phyloP scores from a whole-genome alignment of 805 yeast species.

The Candida lessepsii region DNA sequence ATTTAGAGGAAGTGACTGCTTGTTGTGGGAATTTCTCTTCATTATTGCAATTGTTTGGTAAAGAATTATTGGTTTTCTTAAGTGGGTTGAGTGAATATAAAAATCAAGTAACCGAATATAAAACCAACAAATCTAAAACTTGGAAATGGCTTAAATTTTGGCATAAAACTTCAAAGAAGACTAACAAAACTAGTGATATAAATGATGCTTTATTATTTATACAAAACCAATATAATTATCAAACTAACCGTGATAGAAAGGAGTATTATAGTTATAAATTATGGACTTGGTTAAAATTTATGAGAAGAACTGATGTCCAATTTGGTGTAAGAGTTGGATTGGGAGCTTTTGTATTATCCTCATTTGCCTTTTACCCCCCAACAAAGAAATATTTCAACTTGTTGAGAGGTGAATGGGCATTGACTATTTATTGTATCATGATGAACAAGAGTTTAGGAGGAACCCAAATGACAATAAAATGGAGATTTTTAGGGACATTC shows the following conservation, averaged over 20 bases:
- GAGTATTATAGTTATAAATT: constrained; percentile 23
- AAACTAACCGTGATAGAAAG: constrained; percentile 6
- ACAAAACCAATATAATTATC: constrained; percentile 24
- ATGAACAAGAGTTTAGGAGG: constrained; percentile 87
- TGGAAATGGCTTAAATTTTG: constrained; percentile 60
- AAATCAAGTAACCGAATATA: constrained; percentile 10
- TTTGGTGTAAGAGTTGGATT: constrained; percentile 78
- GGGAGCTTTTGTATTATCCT: constrained; percentile 66
- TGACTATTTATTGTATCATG: constrained; percentile 77
- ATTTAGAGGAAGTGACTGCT: constrained; percentile 80
- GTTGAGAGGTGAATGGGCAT: constrained; percentile 84
- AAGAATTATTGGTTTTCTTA: constrained; percentile 52
- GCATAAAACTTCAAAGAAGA: constrained; percentile 21
- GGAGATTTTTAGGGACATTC: constrained; percentile 73
- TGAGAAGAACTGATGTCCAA: constrained; percentile 66
- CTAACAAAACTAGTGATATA: constrained; percentile 17
- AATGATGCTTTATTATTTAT: constrained; percentile 34
- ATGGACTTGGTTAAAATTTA: constrained; percentile 51
- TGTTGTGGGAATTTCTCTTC: constrained; percentile 78
- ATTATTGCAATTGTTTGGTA: constrained; percentile 59
- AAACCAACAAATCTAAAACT: constrained; percentile 26
- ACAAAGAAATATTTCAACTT: constrained; percentile 54
- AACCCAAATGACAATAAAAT: constrained; percentile 72
- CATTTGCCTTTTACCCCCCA: constrained; percentile 62
- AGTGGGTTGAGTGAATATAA: constrained; percentile 40